phyloP scores from a whole-genome alignment of 106 monocot species.

The Xerophyta viscosa region DNA sequence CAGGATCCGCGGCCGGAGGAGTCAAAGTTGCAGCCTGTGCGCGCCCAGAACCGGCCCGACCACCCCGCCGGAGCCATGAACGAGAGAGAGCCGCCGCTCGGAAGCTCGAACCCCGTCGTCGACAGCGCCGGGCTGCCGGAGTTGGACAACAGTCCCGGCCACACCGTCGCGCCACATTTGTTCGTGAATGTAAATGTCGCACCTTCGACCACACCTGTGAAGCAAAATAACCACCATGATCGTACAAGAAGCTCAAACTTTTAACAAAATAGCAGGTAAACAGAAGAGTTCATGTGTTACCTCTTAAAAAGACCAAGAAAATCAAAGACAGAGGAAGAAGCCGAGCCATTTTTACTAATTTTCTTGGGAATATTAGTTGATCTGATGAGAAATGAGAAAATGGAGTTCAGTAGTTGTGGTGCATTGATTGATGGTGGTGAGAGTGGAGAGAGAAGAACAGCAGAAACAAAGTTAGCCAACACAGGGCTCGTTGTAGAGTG shows the following conservation, averaged over 20 bases:
- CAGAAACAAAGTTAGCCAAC: constrained; percentile 1
- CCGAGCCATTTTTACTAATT: too few relatives aligned
- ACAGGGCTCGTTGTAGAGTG: background rate
- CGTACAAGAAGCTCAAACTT: too few relatives aligned
- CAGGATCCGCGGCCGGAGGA: constrained; percentile 30
- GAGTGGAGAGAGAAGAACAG: background rate
- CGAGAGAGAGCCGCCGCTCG: constrained; percentile 4
- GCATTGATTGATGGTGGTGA: background rate
- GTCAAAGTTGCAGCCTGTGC: constrained; percentile 52
- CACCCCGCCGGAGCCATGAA: constrained; percentile 43
- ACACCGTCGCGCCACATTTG: constrained; percentile 31
- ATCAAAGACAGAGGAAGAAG: too few relatives aligned
- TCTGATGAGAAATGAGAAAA: too few relatives aligned
- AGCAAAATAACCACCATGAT: too few relatives aligned
- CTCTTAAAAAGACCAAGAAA: too few relatives aligned
- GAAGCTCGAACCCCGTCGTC: constrained; percentile 48
- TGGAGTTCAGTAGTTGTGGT: too few relatives aligned
- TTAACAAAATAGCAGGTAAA: too few relatives aligned
- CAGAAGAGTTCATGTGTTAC: too few relatives aligned
- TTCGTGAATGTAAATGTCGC: constrained; percentile 24
- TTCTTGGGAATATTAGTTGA: too few relatives aligned
- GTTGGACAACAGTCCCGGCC: constrained; percentile 52
- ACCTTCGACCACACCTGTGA: background rate
- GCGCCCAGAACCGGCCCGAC: constrained; percentile 79
- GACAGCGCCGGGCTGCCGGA: constrained; percentile 20